phyloP scores from a whole-genome alignment of 164 flowering plant species.

The Stephania yunnanensis region DNA sequence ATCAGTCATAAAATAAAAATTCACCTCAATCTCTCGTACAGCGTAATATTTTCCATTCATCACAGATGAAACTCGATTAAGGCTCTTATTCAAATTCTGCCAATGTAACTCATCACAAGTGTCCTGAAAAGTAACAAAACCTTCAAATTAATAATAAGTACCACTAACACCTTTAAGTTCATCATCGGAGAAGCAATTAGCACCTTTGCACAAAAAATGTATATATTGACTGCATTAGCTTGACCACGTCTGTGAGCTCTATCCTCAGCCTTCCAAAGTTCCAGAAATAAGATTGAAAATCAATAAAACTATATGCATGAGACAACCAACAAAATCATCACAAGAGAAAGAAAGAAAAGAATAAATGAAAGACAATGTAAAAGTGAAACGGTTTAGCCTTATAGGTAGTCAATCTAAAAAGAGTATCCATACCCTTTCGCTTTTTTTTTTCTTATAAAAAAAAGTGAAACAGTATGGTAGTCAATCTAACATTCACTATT shows the following conservation, averaged over 20 bases:
- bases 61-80: slow-evolving; percentile 67
- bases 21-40: slow-evolving; percentile 58
- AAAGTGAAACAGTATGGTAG: too few relatives aligned
- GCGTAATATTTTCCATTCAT: slow-evolving; percentile 84
- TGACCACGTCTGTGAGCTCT: slow-evolving; percentile 98
- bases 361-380: neutral
- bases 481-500: too few relatives aligned
- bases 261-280: slow-evolving; percentile 73
- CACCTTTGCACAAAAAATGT: slow-evolving; percentile 95
- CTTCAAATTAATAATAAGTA: slow-evolving; percentile 3
- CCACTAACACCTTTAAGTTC: neutral
- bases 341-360: neutral
- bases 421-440: too few relatives aligned
- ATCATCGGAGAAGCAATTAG: neutral
- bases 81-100: slow-evolving; percentile 62
- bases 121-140: slow-evolving; percentile 43
- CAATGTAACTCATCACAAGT: slow-evolving; percentile 75
- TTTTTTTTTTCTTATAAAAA: too few relatives aligned
- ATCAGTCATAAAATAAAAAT: neutral
- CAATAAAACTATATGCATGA: neutral
- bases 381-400: neutral
- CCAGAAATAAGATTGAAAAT: neutral
- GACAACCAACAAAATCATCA: neutral
- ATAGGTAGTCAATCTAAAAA: too few relatives aligned
- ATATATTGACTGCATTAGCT: slow-evolving; percentile 74